A percentile compares a stretch with the other conserved stretches of the same genome.
phyloP scores from a whole-genome alignment of 1,284 basidiomycete species.

The Rhodofomes roseus region DNA sequence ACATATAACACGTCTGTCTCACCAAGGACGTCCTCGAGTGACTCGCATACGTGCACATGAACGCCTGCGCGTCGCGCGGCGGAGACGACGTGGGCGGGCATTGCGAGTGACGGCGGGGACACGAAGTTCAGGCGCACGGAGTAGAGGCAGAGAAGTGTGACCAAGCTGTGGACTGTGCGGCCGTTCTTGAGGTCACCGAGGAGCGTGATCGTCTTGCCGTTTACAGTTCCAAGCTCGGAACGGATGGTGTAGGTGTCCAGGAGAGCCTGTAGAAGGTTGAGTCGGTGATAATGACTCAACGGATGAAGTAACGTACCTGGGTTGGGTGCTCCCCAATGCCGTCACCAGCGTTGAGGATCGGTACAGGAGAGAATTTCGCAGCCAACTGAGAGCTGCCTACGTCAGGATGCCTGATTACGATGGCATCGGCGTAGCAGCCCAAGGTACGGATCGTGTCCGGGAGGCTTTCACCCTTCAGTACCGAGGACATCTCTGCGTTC shows the following conservation, averaged over 20 bases:
- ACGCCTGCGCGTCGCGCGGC: slow-evolving; percentile 84
- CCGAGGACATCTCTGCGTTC: slow-evolving; percentile 80
- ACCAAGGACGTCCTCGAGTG: slow-evolving; percentile 85
- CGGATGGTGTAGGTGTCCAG: slow-evolving; percentile 98
- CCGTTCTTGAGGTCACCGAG: slow-evolving; percentile 99
- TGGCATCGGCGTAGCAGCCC: slow-evolving; percentile 94
- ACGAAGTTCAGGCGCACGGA: slow-evolving; percentile 96
- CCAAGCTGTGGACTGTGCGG: slow-evolving; percentile 94
- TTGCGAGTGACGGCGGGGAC: slow-evolving; percentile 84
- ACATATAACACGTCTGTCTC: slow-evolving; percentile 98
- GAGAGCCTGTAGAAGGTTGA: slow-evolving; percentile 54
- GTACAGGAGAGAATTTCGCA: slow-evolving; percentile 93
- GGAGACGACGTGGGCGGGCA: slow-evolving; percentile 86
- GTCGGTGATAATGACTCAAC: not conserved
- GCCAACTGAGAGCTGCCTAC: slow-evolving; percentile 89
- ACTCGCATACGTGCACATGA: slow-evolving; percentile 76
- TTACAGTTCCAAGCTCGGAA: slow-evolving; percentile 96
- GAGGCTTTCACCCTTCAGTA: slow-evolving; percentile 92
- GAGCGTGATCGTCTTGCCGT: slow-evolving; percentile 92
- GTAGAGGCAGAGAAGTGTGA: slow-evolving; percentile 90
- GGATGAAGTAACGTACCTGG: slow-evolving; percentile 51
- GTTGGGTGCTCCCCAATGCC: slow-evolving; percentile 98
- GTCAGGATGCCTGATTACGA: slow-evolving; percentile 93
- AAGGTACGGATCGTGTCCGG: slow-evolving; percentile 94
- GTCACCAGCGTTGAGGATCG: slow-evolving; percentile 96